Conservation (phyloP, 1,284 basidiomycete species). For the Tilletia setariae region DNA sequence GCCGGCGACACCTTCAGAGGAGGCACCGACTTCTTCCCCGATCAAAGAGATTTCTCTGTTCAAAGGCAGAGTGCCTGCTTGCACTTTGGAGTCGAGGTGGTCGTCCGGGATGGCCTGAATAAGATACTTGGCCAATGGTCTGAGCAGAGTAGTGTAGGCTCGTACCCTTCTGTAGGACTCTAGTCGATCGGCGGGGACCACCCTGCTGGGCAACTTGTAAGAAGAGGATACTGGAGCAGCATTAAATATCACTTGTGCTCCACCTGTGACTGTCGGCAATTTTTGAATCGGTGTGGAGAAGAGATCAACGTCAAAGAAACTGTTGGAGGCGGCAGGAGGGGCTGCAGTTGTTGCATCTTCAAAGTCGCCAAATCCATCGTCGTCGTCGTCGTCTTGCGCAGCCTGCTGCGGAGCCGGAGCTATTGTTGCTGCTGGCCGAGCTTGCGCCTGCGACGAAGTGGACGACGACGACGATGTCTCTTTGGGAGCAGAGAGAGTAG, state of each 20-base stretch:
- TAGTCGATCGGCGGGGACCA: not conserved
- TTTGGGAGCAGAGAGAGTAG: not conserved
- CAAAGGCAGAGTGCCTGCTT: not conserved
- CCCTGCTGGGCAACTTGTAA: not conserved
- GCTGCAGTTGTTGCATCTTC: slow-evolving; percentile 14
- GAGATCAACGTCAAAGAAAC: slow-evolving; percentile 27
- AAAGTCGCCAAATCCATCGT: slow-evolving; percentile 75
- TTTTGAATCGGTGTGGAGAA: not conserved
- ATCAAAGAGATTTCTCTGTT: not conserved
- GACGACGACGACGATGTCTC: not conserved
- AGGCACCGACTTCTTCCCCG: slow-evolving; percentile 1
- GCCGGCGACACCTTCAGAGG: too few species aligned
- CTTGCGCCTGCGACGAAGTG: not conserved
- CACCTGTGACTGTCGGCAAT: slow-evolving; percentile 24
- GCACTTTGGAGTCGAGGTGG: not conserved
- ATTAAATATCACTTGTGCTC: slow-evolving; percentile 33
- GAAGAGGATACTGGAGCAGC: not conserved
- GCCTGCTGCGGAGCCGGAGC: not conserved
- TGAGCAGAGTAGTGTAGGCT: slow-evolving; percentile 15
- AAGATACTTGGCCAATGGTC: slow-evolving; percentile 15
- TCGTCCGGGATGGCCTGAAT: slow-evolving; percentile 15
- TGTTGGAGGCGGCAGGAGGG: slow-evolving; percentile 9
- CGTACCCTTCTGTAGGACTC: not conserved
- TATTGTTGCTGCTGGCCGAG: not conserved
- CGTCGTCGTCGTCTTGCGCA: slow-evolving; percentile 55